Conservation (phyloP, 106 monocot species). For the Hemerocallis citrina region DNA sequence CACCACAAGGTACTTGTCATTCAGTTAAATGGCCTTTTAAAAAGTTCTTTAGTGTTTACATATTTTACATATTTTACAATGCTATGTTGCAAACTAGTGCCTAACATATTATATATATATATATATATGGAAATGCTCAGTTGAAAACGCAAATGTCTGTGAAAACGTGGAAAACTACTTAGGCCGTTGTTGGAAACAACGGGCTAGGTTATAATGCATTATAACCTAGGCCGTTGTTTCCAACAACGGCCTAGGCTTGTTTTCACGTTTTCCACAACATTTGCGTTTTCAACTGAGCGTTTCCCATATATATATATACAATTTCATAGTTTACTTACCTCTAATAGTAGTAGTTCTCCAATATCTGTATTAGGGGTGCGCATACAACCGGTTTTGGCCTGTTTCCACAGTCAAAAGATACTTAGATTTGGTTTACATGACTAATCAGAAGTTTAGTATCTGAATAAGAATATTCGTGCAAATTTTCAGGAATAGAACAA, state of each 20-base stretch:
- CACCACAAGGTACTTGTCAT: slow-evolving; percentile 34
- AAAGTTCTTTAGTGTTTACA: not conserved
- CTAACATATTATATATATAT: not conserved
- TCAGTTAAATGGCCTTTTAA: not conserved
- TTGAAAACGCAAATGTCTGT: no score
- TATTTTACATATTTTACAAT: not conserved
- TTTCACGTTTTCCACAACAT: no score
- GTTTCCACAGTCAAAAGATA: not conserved
- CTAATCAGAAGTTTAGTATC: not conserved
- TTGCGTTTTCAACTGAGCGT: no score
- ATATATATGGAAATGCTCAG: not conserved
- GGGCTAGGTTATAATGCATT: no score
- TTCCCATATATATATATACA: no score
- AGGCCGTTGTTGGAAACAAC: no score
- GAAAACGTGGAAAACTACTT: no score
- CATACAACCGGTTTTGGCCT: not conserved
- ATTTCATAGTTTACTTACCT: no score
- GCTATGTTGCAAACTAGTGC: not conserved
- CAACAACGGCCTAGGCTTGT: no score
- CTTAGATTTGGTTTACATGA: not conserved
- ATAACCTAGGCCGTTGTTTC: no score
- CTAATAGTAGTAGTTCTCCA: no score
- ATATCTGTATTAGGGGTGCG: not conserved
- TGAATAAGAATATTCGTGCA: not conserved
- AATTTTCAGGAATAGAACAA: not conserved